phyloP scores from a whole-genome alignment of 306 rosid genomes.

The Sphenostylis stenocarpa region DNA sequence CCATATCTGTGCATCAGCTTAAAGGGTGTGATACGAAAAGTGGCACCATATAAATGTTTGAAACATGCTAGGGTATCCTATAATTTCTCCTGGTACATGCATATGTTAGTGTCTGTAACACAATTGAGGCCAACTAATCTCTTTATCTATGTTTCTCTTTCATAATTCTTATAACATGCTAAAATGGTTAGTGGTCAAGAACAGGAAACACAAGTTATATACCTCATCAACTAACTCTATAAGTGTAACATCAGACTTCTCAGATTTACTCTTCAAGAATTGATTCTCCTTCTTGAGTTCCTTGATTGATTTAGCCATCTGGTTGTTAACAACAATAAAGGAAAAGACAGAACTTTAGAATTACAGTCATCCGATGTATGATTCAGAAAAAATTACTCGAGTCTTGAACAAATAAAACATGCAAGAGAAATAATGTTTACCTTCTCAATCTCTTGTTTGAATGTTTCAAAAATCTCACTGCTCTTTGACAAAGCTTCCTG shows the following conservation, averaged over 20 bases:
- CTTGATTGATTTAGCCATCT: constrained; percentile 95
- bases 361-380: constrained; percentile 18
- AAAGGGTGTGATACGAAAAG: not conserved
- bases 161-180: not conserved
- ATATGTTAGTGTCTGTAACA: not conserved
- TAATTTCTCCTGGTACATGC: not conserved
- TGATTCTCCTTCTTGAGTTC: constrained; percentile 93
- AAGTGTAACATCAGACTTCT: constrained; percentile 81
- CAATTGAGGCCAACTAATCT: not conserved
- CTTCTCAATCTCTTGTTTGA: constrained; percentile 90
- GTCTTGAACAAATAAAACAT: constrained; percentile 16
- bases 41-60: not conserved
- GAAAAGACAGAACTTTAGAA: constrained; percentile 28
- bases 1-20: not conserved
- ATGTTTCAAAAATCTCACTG: constrained; percentile 90
- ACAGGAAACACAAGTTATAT: constrained; percentile 10
- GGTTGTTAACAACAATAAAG: constrained; percentile 36
- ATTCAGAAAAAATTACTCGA: constrained; percentile 19
- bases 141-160: not conserved
- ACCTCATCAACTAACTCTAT: constrained; percentile 91
- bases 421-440: constrained; percentile 42
- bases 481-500: constrained; percentile 92
- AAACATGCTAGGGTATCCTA: not conserved
- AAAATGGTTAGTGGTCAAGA: constrained; percentile 16
- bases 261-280: constrained; percentile 87